Evolutionary conservation across 495 filamentous ascomycete genomes (phyloP), one percentile per base, ranked within the genome.

Genomic region (Hypoxylon trugodes): DNA sequence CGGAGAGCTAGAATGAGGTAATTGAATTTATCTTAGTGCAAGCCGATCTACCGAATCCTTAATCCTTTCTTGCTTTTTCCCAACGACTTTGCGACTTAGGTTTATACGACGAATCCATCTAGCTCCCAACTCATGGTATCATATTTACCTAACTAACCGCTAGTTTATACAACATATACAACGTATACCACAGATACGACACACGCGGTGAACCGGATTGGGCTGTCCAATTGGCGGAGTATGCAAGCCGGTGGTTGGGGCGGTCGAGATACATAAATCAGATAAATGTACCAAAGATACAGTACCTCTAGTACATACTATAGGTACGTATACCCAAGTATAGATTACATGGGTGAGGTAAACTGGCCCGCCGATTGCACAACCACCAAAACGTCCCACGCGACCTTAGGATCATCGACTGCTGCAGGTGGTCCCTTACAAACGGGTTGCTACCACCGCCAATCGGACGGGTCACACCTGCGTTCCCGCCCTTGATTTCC

Each of bases 401-500:
- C 64, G 64, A 62, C 64, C 43, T 46, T 56, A 2, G 30, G 58
- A 67, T 62, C 64, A 67, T 67, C 64, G 53, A 67, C 64, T 53
- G n/a, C n/a, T n/a, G 36, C 36, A 40, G 36, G 15, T 42, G 46
- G 58, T 57, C 57, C 63, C 56, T 66, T 57, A n/a, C n/a, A 52
- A 16, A 56, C 48, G n/a, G n/a, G 43, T 41, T 56, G 26, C 51
- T 33, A 51, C 50, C 24, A 52, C 63, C 46, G 46, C 64, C 64
- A 67, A 67, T 67, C 58, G 58, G 64, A 67, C 57, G 53, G 64
- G 58, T 61, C 58, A 67, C 49, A 56, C 55, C 46, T 61, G 33
- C 47, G 46, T 13, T 67, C 45, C 45, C 53, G 56, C 51, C 47
- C 40, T 21, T 55, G 50, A 24, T 51, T 48, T 32, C 58, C 37